Evolutionary conservation across 2,329 filamentous ascomycete species (phyloP).

Genomic region (Bisporella sp.): DNA sequence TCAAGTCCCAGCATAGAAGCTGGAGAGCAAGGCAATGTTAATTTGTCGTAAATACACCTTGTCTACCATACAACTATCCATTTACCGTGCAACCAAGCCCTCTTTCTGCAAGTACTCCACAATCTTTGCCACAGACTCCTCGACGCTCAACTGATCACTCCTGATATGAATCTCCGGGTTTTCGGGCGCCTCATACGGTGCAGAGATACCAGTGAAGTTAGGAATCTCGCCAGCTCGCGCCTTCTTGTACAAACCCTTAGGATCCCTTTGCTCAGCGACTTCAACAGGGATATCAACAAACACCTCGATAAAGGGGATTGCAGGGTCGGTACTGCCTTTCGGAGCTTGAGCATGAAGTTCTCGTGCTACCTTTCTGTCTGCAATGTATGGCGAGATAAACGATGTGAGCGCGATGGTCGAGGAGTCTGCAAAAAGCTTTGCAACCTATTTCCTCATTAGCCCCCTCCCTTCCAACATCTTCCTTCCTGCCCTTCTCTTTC

Average conservation of each 20-base stretch:
- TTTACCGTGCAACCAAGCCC: constrained; percentile 39
- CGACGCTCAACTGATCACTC: constrained; percentile 74
- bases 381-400: constrained; percentile 93
- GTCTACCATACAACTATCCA: not conserved
- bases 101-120: constrained; percentile 68
- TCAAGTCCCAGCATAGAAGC: not conserved
- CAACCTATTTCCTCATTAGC: constrained; percentile 48
- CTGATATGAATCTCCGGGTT: constrained; percentile 81
- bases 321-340: constrained; percentile 46
- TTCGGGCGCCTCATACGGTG: constrained; percentile 87
- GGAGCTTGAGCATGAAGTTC: constrained; percentile 63
- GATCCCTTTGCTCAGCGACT: constrained; percentile 90
- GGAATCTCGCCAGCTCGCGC: constrained; percentile 89
- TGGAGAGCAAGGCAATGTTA: too few species aligned
- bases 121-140: constrained; percentile 84
- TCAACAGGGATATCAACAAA: constrained; percentile 87
- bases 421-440: constrained; percentile 91
- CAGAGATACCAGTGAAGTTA: constrained; percentile 93
- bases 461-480: constrained; percentile 2
- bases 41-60: too few species aligned
- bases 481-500: not conserved
- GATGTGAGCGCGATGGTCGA: constrained; percentile 84
- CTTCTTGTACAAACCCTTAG: constrained; percentile 98
- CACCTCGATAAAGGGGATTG: constrained; percentile 84
- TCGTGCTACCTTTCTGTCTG: constrained; percentile 77